Evolutionary conservation across 768 basidiomycete genomes (phyloP), one percentile per base, ranked within the genome.

Genomic region (Daedaleopsis nitida): DNA sequence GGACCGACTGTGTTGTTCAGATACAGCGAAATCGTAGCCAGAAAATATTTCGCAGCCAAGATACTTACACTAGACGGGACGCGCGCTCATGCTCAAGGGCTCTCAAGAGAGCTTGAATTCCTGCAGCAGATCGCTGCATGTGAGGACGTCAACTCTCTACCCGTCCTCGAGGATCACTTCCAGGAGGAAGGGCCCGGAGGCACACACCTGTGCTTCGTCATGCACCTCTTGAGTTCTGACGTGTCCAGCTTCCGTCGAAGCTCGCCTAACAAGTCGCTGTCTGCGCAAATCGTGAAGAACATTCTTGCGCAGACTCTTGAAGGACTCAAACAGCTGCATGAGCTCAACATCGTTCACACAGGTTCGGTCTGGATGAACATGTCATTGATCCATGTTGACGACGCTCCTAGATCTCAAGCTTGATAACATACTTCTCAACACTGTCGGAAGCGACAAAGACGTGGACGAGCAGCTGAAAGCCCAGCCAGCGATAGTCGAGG

Each of bases 361-460:
- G 69, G 27, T 32, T 32, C 27, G 27, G 27, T 68, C 66, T 4
- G 32, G 62, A 51, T n/a, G 12, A 23, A 13, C 52, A 53, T n/a
- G 19, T 10, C 35, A 50, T 39, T 6, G 5, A 11, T n/a, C 3
- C 8, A 9, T 43, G 39, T 45, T 32, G 13, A 50, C 52, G 32
- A 37, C 47, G 32, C 1, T 9, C 50, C 43, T 16, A 7, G 27
- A 32, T 32, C 38, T 73, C 23, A 73, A 71, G 52, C 66, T 62
- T 12, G 68, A 66, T 48, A 70, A 73, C 54, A 64, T 72, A 12
- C 66, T 72, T 19, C 68, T 73, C 48, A 57, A 67, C 56, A 35
- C 43, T 32, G 45, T 57, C 11, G 39, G 32, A 21, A 42, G 19
- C 38, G 65, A 67, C 38, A 45, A 54, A 39, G 35, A 60, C 23